Base-by-base conservation (phyloP, 306 rosid species). In the Sphenostylis stenocarpa region DNA sequence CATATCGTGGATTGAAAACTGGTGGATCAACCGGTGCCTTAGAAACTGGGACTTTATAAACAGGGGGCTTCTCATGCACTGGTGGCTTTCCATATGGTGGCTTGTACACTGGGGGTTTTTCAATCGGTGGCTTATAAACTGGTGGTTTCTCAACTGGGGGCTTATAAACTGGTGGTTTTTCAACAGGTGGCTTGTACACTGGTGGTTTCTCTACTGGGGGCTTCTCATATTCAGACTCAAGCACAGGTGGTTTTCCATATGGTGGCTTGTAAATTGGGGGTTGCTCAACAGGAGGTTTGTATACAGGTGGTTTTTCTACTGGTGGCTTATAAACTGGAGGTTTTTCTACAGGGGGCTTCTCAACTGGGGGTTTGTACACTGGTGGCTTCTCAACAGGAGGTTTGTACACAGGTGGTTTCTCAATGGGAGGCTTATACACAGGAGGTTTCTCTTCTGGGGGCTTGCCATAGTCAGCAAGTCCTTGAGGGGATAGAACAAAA, bases 401-500 rank as follows among this genome's bases (percentile, higher is more conserved):
- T 12, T 66, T 41, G 36, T 66, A 41, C 36, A 53, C 60, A 17
- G 53, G 57, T 6, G 57, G 57, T 19, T 51, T 51, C 26, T 51
- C 57, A 7, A 51, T 1, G 6, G 57, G 57, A 5, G 57, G 57
- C 26, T 51, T 51, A 14, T 51, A 19, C 0, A 51, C 57, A 1
- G 57, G 23, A 6, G 67, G 67, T 3, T 61, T 61, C 24, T 21
- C 47, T 13, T 12, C 34, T 19, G 72, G 72, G 52, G 72, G 56
- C 7, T 24, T 45, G 14, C 8, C 67, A 68, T 69, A 69, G 20
- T 68, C 16, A 7, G 82, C 77, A 44, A 69, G 63, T 2, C 51
- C 82, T 2, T 78, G 53, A 15, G 82, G 77, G 70, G 47, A 44
- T 15, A 45, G n/a, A 70, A 60, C 5, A 0, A 78, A 17, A 33